Evolutionary conservation across 129 eudicot species (phyloP).

Genomic region (Flaveria trinervia): DNA sequence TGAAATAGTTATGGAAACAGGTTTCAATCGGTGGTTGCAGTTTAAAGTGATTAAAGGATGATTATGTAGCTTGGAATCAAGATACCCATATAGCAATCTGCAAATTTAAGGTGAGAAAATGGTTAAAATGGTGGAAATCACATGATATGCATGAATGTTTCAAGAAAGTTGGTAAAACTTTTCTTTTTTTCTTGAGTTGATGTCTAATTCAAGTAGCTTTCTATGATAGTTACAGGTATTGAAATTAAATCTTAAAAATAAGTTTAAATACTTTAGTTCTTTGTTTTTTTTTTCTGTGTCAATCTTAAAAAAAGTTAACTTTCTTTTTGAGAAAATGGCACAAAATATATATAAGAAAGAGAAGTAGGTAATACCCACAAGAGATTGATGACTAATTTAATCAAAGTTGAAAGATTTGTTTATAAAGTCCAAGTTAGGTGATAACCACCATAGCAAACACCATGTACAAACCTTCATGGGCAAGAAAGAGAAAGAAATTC

Average conservation of each 20-base stretch:
- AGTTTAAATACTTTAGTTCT: not conserved
- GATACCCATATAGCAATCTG: slow-evolving; percentile 29
- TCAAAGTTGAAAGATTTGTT: not conserved
- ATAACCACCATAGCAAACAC: slow-evolving; percentile 2
- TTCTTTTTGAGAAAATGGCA: not conserved
- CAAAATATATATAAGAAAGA: not conserved
- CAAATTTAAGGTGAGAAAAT: slow-evolving; percentile 17
- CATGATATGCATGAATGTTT: slow-evolving; percentile 3
- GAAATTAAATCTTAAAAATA: not conserved
- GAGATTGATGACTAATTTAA: not conserved
- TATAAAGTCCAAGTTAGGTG: slow-evolving; percentile 21
- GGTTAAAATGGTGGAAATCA: not conserved
- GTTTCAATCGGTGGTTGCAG: slow-evolving; percentile 14
- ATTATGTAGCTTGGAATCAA: slow-evolving; percentile 15
- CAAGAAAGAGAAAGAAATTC: not conserved
- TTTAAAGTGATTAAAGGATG: not conserved
- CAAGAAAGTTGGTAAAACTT: slow-evolving; percentile 7
- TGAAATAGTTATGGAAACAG: not conserved
- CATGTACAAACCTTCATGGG: slow-evolving; percentile 5
- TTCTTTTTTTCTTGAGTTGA: too few relatives aligned
- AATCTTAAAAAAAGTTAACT: not conserved
- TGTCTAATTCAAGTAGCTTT: not conserved
- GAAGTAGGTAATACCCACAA: slow-evolving; percentile 27
- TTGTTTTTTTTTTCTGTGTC: not conserved
- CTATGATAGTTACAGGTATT: slow-evolving; percentile 3